These are phyloP conservation scores for Lactuca saligna DNA, from an alignment of 129 eudicot genomes.

Conservation along the genomic window DNA sequence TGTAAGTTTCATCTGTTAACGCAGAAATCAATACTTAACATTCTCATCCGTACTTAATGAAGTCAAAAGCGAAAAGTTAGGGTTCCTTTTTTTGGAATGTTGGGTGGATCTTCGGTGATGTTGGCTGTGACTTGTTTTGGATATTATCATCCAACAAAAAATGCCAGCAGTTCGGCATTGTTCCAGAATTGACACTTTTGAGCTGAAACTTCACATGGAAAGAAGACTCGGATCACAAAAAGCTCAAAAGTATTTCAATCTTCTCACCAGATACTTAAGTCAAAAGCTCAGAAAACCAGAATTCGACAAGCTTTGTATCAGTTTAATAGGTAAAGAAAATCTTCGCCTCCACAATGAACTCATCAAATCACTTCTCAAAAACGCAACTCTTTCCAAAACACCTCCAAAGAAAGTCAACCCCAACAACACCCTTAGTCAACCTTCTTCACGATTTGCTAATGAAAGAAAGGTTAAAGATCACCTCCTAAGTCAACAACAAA, in stretches of 20 bases:
- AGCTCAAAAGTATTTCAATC: slow-evolving; percentile 58
- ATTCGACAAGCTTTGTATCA: slow-evolving; percentile 58
- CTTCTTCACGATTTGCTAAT: slow-evolving; percentile 42
- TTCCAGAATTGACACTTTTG: slow-evolving; percentile 50
- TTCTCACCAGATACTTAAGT: slow-evolving; percentile 45
- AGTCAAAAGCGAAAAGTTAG: neutral
- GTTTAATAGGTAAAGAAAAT: slow-evolving; percentile 58
- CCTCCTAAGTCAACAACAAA: slow-evolving; percentile 30
- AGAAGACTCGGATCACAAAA: slow-evolving; percentile 56
- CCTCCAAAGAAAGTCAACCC: slow-evolving; percentile 38
- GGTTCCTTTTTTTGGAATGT: neutral
- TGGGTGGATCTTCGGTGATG: neutral
- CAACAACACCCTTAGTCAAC: slow-evolving; percentile 11
- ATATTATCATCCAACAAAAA: slow-evolving; percentile 28
- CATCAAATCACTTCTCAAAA: slow-evolving; percentile 52
- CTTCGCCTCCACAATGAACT: slow-evolving; percentile 64
- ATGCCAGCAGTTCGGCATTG: slow-evolving; percentile 59
- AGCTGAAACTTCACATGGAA: slow-evolving; percentile 50
- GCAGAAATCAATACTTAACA: too few species aligned
- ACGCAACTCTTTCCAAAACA: slow-evolving; percentile 47
- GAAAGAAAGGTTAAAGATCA: slow-evolving; percentile 59
- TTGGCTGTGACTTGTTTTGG: slow-evolving; percentile 15
- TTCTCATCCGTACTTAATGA: neutral
- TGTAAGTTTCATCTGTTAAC: too few species aligned
- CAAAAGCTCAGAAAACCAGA: slow-evolving; percentile 53